Percentiles rank a stretch among this genome's conserved stretches.
phyloP scores from a whole-genome alignment of 306 rosid genomes.

The Sicyos baderoa region DNA sequence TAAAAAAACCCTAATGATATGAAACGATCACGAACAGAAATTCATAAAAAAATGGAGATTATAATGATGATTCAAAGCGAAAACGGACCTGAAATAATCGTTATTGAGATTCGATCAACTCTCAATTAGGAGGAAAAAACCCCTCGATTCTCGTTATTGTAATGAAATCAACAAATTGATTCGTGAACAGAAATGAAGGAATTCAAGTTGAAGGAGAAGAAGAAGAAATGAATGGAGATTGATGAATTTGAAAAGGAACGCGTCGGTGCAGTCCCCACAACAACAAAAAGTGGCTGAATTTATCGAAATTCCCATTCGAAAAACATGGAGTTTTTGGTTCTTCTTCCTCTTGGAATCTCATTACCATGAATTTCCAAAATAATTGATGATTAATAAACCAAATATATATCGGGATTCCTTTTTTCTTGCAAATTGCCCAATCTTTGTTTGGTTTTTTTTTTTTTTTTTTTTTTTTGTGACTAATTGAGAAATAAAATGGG shows the following conservation, averaged over 20 bases:
- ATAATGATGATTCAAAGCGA: background rate
- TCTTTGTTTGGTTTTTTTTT: background rate
- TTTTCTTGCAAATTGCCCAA: background rate
- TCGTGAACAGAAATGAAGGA: background rate
- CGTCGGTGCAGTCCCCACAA: conserved; percentile 6
- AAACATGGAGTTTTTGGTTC: background rate
- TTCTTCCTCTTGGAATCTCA: background rate
- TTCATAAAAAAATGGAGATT: background rate
- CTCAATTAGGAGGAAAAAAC: background rate
- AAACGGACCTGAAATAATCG: conserved; percentile 8
- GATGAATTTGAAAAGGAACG: background rate
- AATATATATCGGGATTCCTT: background rate
- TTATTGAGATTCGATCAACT: background rate
- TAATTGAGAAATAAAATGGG: too few species aligned
- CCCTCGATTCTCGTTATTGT: background rate
- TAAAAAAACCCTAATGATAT: background rate
- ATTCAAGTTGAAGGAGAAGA: background rate
- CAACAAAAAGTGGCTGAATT: conserved; percentile 6
- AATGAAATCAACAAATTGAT: background rate
- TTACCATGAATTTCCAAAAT: background rate
- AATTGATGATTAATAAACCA: background rate
- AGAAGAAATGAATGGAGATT: background rate
- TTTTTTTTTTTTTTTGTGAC: background rate
- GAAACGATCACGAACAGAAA: background rate
- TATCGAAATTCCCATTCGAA: background rate